Conservation (phyloP, 2,329 filamentous ascomycete species). For the Fusarium musae region DNA sequence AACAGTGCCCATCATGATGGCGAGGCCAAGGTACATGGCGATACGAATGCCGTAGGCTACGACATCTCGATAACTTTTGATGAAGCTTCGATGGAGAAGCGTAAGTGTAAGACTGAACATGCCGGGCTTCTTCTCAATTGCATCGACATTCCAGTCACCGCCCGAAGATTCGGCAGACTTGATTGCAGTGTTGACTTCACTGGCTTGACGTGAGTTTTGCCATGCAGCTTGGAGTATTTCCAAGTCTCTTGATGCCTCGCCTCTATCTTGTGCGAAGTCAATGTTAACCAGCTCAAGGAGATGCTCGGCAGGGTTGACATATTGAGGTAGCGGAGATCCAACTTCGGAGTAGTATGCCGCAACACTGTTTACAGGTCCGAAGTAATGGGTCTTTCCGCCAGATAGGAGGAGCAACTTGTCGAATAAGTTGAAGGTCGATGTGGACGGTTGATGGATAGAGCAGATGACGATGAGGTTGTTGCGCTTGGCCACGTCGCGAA, state of each 20-base stretch:
- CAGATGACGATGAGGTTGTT: conserved; percentile 82
- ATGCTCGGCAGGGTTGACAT: conserved; percentile 84
- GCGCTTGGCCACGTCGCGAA: conserved; percentile 72
- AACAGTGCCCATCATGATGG: conserved; percentile 89
- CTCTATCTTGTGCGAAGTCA: conserved; percentile 70
- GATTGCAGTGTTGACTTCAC: conserved; percentile 39
- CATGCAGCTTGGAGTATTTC: conserved; percentile 43
- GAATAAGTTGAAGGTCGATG: conserved; percentile 81
- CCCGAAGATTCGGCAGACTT: conserved; percentile 46
- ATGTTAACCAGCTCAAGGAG: conserved; percentile 82
- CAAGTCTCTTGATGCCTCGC: conserved; percentile 54
- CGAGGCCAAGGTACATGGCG: conserved; percentile 80
- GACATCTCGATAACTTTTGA: conserved; percentile 87
- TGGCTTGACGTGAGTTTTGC: conserved; percentile 38
- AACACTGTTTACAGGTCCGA: conserved; percentile 69
- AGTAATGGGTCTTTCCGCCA: conserved; percentile 76
- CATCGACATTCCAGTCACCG: conserved; percentile 29
- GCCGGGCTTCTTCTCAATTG: conserved; percentile 53
- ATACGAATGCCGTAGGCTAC: conserved; percentile 86
- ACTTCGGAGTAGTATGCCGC: conserved; percentile 71
- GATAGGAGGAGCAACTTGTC: conserved; percentile 83
- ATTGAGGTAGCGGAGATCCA: conserved; percentile 71
- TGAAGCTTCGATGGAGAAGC: conserved; percentile 80
- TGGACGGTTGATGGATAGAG: conserved; percentile 88
- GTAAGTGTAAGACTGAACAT: conserved; percentile 65